Evolutionary conservation across 345 rosid species (phyloP), one percentile per base, ranked within the genome.

Genomic region (Acer campestre): DNA sequence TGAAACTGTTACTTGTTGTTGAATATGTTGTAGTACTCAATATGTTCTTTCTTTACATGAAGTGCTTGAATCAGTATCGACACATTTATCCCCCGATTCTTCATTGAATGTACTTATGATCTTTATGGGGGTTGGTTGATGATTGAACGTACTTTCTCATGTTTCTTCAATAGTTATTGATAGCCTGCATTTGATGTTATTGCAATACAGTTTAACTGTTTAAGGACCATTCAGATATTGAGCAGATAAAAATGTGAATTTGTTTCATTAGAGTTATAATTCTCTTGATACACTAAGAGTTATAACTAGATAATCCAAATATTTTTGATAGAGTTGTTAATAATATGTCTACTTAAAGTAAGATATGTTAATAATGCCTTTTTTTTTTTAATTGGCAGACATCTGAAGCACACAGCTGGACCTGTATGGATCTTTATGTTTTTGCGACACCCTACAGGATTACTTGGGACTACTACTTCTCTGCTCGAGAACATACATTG

Each of bases 371-470:
- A 27, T 11, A 13, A 31, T 6, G 64, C 35, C 71, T 42, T 42
- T 25, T 66, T 80, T 74, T 42, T 31, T 66, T 80, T 16, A 14
- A 14, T 55, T 61, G 29, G 70, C 89, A 96, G 99, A 92, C 97
- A 62, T 88, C 92, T 23, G 86, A 84, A 23, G 95, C 99, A 0
- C 97, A 91, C 75, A 96, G 99, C 80, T 94, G 98, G 93, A 90
- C 98, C 3, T 94, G 99, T 80, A 92, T 94, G 97, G 99, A 96
- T 83, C 82, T 96, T 31, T 96, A 96, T 81, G 99, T 96, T 27
- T 96, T 96, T 74, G 99, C 98, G 75, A 96, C 99, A 22, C 99
- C 99, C 9, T 96, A 92, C 79, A 87, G 98, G 86, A 78, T 94
- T 71, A 96, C 97, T 0, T 96, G 99, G 99, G 98, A 94, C 82